Percentiles rank a stretch among this genome's conserved stretches.
These are phyloP conservation scores for Aspergillus tamarii DNA, from an alignment of 2,329 filamentous ascomycete species.

Conservation along the genomic window DNA sequence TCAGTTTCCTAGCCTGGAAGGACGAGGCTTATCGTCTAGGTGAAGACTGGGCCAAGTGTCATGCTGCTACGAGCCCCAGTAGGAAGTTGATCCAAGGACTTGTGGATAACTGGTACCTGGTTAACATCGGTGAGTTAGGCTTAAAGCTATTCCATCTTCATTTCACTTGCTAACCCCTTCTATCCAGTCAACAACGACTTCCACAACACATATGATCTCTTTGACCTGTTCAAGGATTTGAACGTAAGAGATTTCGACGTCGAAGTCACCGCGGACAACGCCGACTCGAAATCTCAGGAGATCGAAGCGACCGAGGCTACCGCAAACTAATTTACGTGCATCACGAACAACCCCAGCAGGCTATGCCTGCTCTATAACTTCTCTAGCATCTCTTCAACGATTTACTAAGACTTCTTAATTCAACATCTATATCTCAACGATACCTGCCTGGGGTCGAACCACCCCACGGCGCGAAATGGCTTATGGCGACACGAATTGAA, in stretches of 20 bases:
- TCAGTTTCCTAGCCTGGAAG: conserved; percentile 98
- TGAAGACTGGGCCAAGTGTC: conserved; percentile 91
- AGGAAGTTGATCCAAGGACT: conserved; percentile 77
- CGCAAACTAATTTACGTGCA: conserved; percentile 23
- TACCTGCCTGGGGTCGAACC: conserved; percentile 24
- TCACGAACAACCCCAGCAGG: conserved; percentile 9
- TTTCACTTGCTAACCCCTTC: conserved; percentile 27
- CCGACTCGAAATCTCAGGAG: conserved; percentile 24
- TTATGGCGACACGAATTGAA: conserved; percentile 44
- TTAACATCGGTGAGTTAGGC: conserved; percentile 80
- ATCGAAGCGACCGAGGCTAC: conserved; percentile 24
- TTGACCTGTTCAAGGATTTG: conserved; percentile 81
- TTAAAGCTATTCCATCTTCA: background rate
- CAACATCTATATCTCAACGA: conserved; percentile 44
- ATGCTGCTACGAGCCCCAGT: conserved; percentile 74
- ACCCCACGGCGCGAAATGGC: conserved; percentile 29
- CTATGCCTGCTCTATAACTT: conserved; percentile 15
- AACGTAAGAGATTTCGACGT: conserved; percentile 41
- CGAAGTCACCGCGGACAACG: conserved; percentile 29
- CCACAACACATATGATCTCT: conserved; percentile 79
- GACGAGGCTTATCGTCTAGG: conserved; percentile 95
- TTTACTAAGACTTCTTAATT: conserved; percentile 32
- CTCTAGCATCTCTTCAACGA: conserved; percentile 18
- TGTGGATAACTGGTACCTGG: conserved; percentile 88
- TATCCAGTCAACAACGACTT: conserved; percentile 91